phyloP scores from a whole-genome alignment of 1,284 basidiomycete genomes.

The Clitocybe nebularis region DNA sequence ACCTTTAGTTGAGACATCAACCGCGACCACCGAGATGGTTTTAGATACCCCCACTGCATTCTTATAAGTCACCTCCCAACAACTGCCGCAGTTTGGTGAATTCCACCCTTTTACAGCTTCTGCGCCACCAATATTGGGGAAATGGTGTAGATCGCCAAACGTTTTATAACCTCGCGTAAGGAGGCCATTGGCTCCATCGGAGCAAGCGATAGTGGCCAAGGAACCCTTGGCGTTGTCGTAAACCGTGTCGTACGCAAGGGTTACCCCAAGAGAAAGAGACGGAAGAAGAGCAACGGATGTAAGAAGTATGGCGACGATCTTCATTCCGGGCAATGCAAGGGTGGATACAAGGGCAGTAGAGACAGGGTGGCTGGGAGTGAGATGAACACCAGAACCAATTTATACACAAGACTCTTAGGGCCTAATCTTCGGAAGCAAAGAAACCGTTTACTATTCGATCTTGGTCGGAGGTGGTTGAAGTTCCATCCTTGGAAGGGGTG shows the following conservation, averaged over 20 bases:
- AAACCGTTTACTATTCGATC: no score
- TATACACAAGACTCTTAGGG: no score
- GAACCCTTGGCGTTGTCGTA: slow-evolving; percentile 37
- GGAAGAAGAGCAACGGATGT: slow-evolving; percentile 15
- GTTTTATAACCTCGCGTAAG: slow-evolving; percentile 34
- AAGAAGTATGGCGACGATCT: slow-evolving; percentile 11
- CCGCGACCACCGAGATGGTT: slow-evolving; percentile 35
- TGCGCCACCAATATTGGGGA: slow-evolving; percentile 43
- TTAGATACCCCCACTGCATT: slow-evolving; percentile 25
- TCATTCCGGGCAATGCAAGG: slow-evolving; percentile 5
- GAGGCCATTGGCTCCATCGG: slow-evolving; percentile 47
- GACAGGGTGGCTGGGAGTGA: no score
- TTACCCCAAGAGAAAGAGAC: slow-evolving; percentile 24
- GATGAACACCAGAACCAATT: no score
- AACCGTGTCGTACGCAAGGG: slow-evolving; percentile 37
- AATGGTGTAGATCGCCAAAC: slow-evolving; percentile 36
- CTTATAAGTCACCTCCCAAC: slow-evolving; percentile 43
- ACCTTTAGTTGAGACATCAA: slow-evolving; percentile 34
- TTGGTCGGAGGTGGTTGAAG: no score
- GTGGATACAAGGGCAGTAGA: no score
- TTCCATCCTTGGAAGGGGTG: no score
- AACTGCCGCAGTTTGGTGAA: slow-evolving; percentile 44
- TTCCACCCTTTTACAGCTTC: slow-evolving; percentile 39
- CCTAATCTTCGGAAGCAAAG: no score
- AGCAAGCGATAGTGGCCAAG: slow-evolving; percentile 44